Evolutionary conservation across 1,139 yeast species (phyloP).

Genomic region (Hanseniaspora sp.): DNA sequence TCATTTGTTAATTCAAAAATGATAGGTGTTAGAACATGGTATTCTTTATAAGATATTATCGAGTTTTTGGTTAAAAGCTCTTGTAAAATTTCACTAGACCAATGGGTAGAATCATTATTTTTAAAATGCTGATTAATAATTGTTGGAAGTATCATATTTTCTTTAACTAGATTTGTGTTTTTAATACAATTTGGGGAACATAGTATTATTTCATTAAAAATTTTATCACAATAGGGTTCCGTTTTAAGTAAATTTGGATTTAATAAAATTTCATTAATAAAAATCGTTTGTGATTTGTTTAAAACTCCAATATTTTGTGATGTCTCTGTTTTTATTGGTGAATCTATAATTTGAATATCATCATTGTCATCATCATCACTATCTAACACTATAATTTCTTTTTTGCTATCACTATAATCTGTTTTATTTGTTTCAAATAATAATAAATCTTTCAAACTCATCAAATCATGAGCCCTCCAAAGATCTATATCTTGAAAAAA

Average conservation of each 20-base stretch:
- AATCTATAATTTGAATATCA: constrained; percentile 1
- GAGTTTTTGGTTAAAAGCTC: background rate
- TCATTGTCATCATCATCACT: constrained; percentile 1
- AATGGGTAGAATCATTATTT: constrained; percentile 1
- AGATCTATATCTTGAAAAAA: constrained; percentile 41
- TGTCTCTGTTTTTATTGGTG: background rate
- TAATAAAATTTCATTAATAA: constrained; percentile 5
- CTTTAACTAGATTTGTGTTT: background rate
- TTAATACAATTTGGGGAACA: background rate
- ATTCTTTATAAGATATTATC: background rate
- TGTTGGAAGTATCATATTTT: background rate
- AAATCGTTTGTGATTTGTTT: background rate
- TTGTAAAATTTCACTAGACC: background rate
- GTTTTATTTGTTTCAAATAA: background rate
- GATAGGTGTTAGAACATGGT: background rate
- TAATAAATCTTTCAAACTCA: background rate
- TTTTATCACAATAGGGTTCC: background rate
- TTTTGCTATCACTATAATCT: background rate
- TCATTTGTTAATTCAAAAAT: constrained; percentile 1
- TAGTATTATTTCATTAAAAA: background rate
- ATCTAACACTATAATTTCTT: background rate
- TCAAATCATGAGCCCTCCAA: constrained; percentile 42
- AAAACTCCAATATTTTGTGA: background rate
- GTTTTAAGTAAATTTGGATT: constrained; percentile 6
- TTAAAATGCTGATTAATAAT: constrained; percentile 2